Evolutionary conservation across 768 basidiomycete genomes (phyloP).

Genomic region (Mycena rosella): DNA sequence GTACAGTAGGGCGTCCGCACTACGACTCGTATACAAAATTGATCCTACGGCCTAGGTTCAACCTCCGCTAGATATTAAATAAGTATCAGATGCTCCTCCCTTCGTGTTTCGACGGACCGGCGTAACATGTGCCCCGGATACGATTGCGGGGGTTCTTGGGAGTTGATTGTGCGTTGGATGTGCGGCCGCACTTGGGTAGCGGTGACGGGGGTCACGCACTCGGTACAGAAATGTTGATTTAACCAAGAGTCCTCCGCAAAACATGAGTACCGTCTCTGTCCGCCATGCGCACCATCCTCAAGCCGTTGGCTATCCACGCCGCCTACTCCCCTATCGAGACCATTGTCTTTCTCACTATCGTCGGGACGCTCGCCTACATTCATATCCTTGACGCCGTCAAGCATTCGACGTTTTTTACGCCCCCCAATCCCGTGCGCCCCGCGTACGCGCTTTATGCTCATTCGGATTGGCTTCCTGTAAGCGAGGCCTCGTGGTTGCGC

Average conservation of each 20-base stretch:
- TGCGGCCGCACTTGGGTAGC: background rate
- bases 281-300: slow-evolving; percentile 68
- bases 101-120: no score
- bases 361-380: slow-evolving; percentile 95
- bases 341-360: slow-evolving; percentile 89
- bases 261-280: background rate
- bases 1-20: no score
- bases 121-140: no score
- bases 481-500: slow-evolving; percentile 65
- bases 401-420: slow-evolving; percentile 83
- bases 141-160: no score
- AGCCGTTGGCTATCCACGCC: slow-evolving; percentile 78
- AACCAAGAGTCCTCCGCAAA: background rate
- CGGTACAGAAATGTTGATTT: background rate
- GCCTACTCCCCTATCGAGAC: slow-evolving; percentile 88
- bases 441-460: slow-evolving; percentile 67
- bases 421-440: slow-evolving; percentile 65
- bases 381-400: slow-evolving; percentile 93
- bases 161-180: no score
- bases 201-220: background rate
- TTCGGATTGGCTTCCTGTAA: slow-evolving; percentile 76
- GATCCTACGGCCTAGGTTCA: no score
- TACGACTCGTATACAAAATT: no score
- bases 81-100: no score
- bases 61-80: no score